phyloP scores from a whole-genome alignment of 2,329 filamentous ascomycete genomes.

The Hyphodiscus sp. region DNA sequence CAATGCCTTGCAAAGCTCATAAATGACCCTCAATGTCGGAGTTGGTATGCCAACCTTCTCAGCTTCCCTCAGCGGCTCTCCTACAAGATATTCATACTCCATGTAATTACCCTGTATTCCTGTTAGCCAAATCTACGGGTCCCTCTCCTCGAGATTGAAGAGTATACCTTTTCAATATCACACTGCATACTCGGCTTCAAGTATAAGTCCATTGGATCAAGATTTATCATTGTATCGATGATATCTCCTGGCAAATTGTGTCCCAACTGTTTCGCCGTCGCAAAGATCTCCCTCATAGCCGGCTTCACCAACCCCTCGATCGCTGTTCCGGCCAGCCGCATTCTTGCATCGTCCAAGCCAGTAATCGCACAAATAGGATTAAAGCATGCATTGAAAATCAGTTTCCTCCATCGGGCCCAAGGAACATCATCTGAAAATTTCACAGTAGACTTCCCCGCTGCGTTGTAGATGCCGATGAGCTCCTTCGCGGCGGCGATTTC shows the following conservation, averaged over 20 bases:
- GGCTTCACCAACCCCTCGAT: constrained; percentile 19
- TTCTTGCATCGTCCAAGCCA: constrained; percentile 14
- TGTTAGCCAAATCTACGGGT: no score
- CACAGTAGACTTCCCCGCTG: constrained; percentile 8
- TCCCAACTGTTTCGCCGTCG: constrained; percentile 14
- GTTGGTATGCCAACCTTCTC: constrained; percentile 42
- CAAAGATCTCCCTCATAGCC: constrained; percentile 21
- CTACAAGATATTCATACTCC: constrained; percentile 49
- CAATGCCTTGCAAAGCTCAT: constrained; percentile 44
- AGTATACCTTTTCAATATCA: no score
- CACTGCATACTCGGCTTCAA: constrained; percentile 37
- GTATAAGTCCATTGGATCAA: constrained; percentile 42
- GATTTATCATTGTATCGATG: constrained; percentile 33
- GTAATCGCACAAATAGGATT: constrained; percentile 17
- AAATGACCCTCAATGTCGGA: constrained; percentile 44
- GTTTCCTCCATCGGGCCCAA: constrained; percentile 13
- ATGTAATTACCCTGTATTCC: constrained; percentile 41
- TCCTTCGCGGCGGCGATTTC: constrained; percentile 7
- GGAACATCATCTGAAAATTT: constrained; percentile 9
- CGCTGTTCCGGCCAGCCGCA: constrained; percentile 22
- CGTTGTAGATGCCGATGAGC: constrained; percentile 13
- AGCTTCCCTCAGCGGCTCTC: constrained; percentile 44
- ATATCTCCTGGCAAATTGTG: constrained; percentile 18
- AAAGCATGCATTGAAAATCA: constrained; percentile 16
- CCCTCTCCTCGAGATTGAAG: no score